Conservation (phyloP, 768 basidiomycete species). For the Suillus tomentosus region DNA sequence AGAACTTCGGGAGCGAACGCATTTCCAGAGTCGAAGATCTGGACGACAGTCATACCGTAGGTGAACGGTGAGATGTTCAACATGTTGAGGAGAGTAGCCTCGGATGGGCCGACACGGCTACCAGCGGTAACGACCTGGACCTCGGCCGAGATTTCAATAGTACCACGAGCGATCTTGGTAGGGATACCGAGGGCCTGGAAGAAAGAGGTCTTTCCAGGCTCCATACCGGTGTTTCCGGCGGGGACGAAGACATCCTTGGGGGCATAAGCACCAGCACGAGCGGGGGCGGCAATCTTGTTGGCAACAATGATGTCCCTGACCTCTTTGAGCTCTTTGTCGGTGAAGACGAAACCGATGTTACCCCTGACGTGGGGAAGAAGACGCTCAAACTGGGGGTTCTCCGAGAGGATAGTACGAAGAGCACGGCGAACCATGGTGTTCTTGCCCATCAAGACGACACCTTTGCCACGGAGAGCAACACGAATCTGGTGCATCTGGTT, state of each 20-base stretch:
- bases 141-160: slow-evolving; percentile 98
- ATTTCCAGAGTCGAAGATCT: slow-evolving; percentile 95
- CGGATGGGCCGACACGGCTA: slow-evolving; percentile 93
- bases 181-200: slow-evolving; percentile 99
- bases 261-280: slow-evolving; percentile 96
- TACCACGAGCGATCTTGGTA: slow-evolving; percentile 99
- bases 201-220: slow-evolving; percentile 99
- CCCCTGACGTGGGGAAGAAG: slow-evolving; percentile 95
- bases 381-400: slow-evolving; percentile 92
- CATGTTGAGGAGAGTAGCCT: slow-evolving; percentile 99
- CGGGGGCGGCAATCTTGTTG: slow-evolving; percentile 98
- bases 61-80: slow-evolving; percentile 99
- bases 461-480: slow-evolving; percentile 93
- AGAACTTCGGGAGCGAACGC: slow-evolving; percentile 88
- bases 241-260: slow-evolving; percentile 92
- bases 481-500: slow-evolving; percentile 99
- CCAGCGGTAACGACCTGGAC: slow-evolving; percentile 94
- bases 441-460: slow-evolving; percentile 98
- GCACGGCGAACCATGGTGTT: slow-evolving; percentile 99
- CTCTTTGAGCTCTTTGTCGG: slow-evolving; percentile 88
- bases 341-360: slow-evolving; percentile 99
- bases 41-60: slow-evolving; percentile 97
- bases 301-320: slow-evolving; percentile 89
- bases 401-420: slow-evolving; percentile 85
- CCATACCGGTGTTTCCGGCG: slow-evolving; percentile 99